A percentile compares a stretch with the other conserved stretches of the same genome.
These are phyloP conservation scores for Artemisia annua DNA, from an alignment of 129 eudicot genomes.

Conservation along the genomic window DNA sequence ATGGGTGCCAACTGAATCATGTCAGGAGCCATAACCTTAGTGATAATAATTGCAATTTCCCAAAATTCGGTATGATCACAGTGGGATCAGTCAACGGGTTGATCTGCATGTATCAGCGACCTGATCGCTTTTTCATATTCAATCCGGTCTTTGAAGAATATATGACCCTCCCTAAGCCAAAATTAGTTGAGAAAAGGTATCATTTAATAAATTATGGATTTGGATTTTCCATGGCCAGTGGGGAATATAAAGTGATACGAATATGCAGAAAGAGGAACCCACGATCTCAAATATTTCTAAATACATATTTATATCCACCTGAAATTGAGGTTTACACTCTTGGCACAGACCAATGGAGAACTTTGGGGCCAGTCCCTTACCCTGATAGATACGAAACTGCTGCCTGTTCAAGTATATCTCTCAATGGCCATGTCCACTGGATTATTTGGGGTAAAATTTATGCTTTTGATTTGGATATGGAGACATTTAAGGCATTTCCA, in stretches of 20 bases:
- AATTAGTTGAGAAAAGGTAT: too few species aligned
- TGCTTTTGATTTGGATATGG: slow-evolving; percentile 41
- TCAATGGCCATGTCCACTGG: slow-evolving; percentile 46
- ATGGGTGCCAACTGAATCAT: too few species aligned
- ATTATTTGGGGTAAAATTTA: slow-evolving; percentile 4
- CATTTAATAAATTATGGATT: slow-evolving; percentile 26
- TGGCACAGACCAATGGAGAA: slow-evolving; percentile 49
- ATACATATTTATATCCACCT: neutral
- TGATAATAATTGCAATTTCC: too few species aligned
- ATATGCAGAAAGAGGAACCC: slow-evolving; percentile 14
- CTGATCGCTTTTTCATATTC: too few species aligned
- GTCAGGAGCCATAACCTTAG: too few species aligned
- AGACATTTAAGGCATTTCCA: slow-evolving; percentile 25
- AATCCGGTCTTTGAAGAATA: too few species aligned
- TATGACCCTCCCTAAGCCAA: too few species aligned
- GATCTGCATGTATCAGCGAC: too few species aligned
- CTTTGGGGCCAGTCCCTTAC: slow-evolving; percentile 16
- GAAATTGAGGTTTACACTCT: slow-evolving; percentile 8
- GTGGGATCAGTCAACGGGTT: too few species aligned
- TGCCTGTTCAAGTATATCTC: neutral
- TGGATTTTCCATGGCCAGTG: slow-evolving; percentile 14
- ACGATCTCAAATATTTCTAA: neutral
- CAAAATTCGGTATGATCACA: too few species aligned
- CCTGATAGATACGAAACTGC: neutral
- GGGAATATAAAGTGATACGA: slow-evolving; percentile 41